Base-by-base conservation (phyloP, 1,284 basidiomycete genomes). In the Hortiboletus rubellus region DNA sequence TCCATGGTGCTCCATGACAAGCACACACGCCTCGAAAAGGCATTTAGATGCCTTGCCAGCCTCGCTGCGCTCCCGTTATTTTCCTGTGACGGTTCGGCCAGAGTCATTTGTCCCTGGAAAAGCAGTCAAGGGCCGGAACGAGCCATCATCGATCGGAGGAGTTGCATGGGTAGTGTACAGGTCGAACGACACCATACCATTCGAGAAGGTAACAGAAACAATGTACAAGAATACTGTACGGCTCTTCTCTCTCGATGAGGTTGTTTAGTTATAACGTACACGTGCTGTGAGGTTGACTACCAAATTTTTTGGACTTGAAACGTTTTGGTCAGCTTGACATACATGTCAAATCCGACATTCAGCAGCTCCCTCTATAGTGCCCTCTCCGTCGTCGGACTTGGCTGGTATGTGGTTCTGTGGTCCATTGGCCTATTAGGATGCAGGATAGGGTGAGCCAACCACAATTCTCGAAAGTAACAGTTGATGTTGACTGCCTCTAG, bases 1-100 rank as follows among this genome's bases (percentile, higher is more conserved):
- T 0, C 91, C 91, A 3, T 95, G 92, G 91, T 95, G 93, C 68
- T 82, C 87, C 3, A 80, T 91, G 72, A 89, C 89, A 6, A 79
- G 85, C 1, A 86, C 87, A 0, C 91, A 94, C 59, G 90, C 91
- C 4, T 92, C 91, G 0, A 79, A 82, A 58, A 52, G 71, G 7
- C 77, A 85, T 65, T 72, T 94, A 3, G 76, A 82, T 10, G 74
- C 75, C 9, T 75, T 92, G 36, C 82, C 86, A 1, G 61, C 76
- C 0, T 63, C 74, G 17, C 74, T 89, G 24, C 76, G 76, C 31
- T 64, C 75, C 5, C 64, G 82, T 15, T 88, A 84, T 71, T 78
- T 85, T 63, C 82, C 86, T 5, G 62, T 77, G 27, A 69, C 79
- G 12, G 79, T 80, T 42, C 88, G 88, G 66, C 83, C 89, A 11